A percentile compares a stretch with the other conserved stretches of the same genome.
Conservation (phyloP, 306 rosid species). For the Quercus suber region DNA sequence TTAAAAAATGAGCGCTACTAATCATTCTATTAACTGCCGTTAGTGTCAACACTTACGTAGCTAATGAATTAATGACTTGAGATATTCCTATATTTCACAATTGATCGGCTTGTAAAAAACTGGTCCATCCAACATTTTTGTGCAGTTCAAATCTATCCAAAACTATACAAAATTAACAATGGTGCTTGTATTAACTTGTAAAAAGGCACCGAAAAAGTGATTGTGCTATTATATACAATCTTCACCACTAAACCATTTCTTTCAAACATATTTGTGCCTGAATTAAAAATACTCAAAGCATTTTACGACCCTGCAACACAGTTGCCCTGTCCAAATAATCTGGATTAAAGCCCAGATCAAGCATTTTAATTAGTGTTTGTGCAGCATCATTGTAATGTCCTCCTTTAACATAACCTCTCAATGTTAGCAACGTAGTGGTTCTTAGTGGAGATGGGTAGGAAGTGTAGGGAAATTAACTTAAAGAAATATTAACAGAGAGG, state of each 20-base stretch:
- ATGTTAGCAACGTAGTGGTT: no score
- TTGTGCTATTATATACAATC: slow-evolving; percentile 1
- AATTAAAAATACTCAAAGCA: slow-evolving; percentile 43
- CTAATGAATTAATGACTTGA: no score
- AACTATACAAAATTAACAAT: slow-evolving; percentile 48
- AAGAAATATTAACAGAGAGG: no score
- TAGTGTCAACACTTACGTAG: no score
- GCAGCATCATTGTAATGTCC: slow-evolving; percentile 87
- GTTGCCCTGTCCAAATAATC: slow-evolving; percentile 83
- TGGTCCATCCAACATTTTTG: slow-evolving; percentile 18
- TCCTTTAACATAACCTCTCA: slow-evolving; percentile 82
- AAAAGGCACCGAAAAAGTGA: slow-evolving; percentile 8
- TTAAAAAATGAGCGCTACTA: no score
- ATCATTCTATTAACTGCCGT: no score
- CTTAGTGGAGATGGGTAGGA: no score
- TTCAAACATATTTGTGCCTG: not conserved
- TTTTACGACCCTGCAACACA: slow-evolving; percentile 71
- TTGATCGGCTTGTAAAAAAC: slow-evolving; percentile 8
- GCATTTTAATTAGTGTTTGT: slow-evolving; percentile 80
- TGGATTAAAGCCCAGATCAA: slow-evolving; percentile 62
- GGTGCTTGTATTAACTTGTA: not conserved
- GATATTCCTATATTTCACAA: slow-evolving; percentile 9
- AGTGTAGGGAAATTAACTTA: no score
- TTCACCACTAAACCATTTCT: slow-evolving; percentile 8
- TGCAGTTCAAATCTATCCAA: not conserved